Percentiles rank a stretch among this genome's conserved stretches.
These are phyloP conservation scores for Pythium vanterpoolii DNA, from an alignment of 352 stramenopile species.

Conservation along the genomic window DNA sequence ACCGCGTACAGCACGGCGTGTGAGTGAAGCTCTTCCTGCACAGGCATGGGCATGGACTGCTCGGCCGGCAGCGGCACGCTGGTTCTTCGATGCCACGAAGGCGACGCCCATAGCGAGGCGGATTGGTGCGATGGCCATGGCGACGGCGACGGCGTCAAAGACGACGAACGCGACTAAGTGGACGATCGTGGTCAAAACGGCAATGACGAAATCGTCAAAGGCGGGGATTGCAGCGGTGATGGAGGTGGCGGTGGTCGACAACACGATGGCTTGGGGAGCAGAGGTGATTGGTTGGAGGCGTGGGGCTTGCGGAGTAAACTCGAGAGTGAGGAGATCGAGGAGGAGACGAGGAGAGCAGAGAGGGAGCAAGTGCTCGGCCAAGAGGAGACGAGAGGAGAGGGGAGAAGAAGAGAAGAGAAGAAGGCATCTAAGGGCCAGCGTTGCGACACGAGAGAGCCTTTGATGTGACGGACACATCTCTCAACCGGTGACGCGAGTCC, in stretches of 20 bases:
- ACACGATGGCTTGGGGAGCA: background rate
- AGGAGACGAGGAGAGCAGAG: background rate
- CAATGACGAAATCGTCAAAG: background rate
- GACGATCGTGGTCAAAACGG: background rate
- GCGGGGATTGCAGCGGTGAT: background rate
- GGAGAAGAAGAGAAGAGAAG: too few species aligned
- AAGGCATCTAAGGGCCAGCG: too few species aligned
- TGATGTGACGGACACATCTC: too few species aligned
- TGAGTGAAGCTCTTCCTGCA: background rate
- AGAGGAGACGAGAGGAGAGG: too few species aligned
- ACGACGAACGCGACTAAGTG: background rate
- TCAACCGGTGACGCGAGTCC: too few species aligned
- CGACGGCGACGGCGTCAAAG: background rate
- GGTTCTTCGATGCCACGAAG: background rate
- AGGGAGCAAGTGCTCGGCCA: too few species aligned
- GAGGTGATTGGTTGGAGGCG: background rate
- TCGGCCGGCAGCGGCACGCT: background rate
- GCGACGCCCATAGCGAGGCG: background rate
- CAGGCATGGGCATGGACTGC: background rate
- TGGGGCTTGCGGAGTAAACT: background rate
- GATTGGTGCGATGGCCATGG: background rate
- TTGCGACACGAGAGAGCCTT: too few species aligned
- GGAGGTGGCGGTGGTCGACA: background rate
- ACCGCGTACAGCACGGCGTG: background rate
- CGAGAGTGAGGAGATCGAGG: background rate